These are phyloP conservation scores for Ustanciosporium gigantosporum DNA, from an alignment of 1,284 basidiomycete species.

Conservation along the genomic window DNA sequence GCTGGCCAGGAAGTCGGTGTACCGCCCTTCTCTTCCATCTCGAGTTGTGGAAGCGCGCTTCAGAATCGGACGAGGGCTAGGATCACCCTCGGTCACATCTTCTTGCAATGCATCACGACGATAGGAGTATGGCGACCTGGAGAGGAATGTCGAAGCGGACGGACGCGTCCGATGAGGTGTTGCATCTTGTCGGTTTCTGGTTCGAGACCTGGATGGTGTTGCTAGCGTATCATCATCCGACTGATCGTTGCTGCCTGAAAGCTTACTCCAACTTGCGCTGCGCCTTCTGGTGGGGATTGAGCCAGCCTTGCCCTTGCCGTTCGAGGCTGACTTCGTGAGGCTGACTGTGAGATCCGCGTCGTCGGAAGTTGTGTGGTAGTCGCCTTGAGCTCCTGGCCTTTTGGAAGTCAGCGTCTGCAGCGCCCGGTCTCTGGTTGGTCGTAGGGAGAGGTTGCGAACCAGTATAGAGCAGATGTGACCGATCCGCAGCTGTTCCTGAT, in stretches of 20 bases:
- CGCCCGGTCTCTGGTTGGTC: conserved; percentile 28
- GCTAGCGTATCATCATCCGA: not conserved
- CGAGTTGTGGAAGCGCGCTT: conserved; percentile 22
- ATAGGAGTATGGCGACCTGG: conserved; percentile 2
- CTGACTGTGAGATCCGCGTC: conserved; percentile 32
- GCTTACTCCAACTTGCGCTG: conserved; percentile 24
- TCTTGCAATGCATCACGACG: not conserved
- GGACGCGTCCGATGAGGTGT: not conserved
- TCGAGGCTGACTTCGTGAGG: conserved; percentile 22
- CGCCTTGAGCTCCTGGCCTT: conserved; percentile 16
- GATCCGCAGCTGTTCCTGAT: conserved; percentile 31
- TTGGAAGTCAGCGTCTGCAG: conserved; percentile 25
- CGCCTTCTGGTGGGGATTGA: conserved; percentile 1
- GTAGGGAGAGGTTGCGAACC: conserved; percentile 28
- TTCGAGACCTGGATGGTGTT: not conserved
- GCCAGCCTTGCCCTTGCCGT: conserved; percentile 16
- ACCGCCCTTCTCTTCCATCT: conserved; percentile 11
- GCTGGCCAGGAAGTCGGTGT: not conserved
- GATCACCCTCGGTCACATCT: conserved; percentile 2
- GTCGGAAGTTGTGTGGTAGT: conserved; percentile 24
- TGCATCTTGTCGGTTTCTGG: not conserved
- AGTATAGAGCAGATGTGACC: conserved; percentile 28
- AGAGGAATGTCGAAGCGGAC: not conserved
- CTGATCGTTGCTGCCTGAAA: not conserved
- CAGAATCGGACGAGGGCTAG: conserved; percentile 27